Base-by-base conservation (phyloP, 805 yeast genomes). In the Diddensiella transvaalensis region DNA sequence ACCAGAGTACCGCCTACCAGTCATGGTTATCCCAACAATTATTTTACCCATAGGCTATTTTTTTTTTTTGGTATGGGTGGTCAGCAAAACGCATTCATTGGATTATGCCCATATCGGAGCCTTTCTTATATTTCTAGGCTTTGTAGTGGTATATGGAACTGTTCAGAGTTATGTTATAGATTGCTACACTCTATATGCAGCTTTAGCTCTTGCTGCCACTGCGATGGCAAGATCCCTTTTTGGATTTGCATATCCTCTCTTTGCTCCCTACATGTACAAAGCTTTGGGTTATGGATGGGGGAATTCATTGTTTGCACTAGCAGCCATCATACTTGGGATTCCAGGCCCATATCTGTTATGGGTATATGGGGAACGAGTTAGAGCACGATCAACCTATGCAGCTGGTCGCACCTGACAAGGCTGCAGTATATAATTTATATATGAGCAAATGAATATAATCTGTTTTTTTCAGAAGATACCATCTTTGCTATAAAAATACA, bases 31-130 rank as follows among this genome's bases (percentile, higher is more conserved):
- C 15, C 67, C 77, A n/a, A 79, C 83, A 0, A 52, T 82, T 29
- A 58, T 75, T 8, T 71, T 80, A 52, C 82, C 88, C 0, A 70
- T 72, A 4, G 88, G 87, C 0, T 65, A 82, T 37, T 68, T 83
- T 50, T 79, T 65, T 82, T 37, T 68, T 83, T 50, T 79, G 85
- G 79, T 82, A 79, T 56, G 89, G 87, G 10, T 83, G 88, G 89
- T 74, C 83, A 21, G 82, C 84, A 1, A 68, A 80, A 26, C 59
- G 73, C 17, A 59, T 78, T 37, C 82, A 73, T 44, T 83, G 85
- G 83, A 74, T 83, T 29, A 77, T 81, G 71, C 85, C 86, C 0
- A 67, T 32, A 69, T 82, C 29, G 90, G 89, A 2, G 72, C 79
- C 13, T 73, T 69, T 3, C 67, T 84, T 19, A 79, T 80, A 60